Percentiles rank a stretch among this genome's conserved stretches.
phyloP scores from a whole-genome alignment of 73 alveolate genomes.

The Blepharisma stoltei region DNA sequence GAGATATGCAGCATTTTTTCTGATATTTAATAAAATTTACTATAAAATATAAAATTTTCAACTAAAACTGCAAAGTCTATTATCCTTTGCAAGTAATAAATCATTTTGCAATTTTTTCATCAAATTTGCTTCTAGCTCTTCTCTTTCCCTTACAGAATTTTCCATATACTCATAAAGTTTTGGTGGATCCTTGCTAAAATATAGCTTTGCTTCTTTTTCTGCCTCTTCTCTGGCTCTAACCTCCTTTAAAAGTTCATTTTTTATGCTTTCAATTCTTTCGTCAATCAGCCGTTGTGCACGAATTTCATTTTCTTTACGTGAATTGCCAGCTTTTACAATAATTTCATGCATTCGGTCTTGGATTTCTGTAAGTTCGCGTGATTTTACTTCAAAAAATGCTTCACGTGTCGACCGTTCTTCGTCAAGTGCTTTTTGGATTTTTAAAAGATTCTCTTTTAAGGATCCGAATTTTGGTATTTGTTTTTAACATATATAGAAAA shows the following conservation, averaged over 20 bases:
- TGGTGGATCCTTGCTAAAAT: conserved; percentile 72
- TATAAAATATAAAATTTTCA: too few relatives aligned
- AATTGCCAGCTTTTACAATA: conserved; percentile 31
- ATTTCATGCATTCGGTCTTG: conserved; percentile 35
- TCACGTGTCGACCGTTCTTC: conserved; percentile 45
- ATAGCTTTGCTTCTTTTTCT: conserved; percentile 37
- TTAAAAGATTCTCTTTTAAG: conserved; percentile 38
- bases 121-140: conserved; percentile 55
- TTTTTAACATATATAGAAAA: too few relatives aligned
- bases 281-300: conserved; percentile 28
- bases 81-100: too few relatives aligned
- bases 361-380: conserved; percentile 36
- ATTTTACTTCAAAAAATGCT: conserved; percentile 30
- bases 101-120: conserved; percentile 55
- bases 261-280: conserved; percentile 38
- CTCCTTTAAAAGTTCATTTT: conserved; percentile 37
- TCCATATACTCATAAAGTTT: conserved; percentile 66
- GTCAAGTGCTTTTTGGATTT: conserved; percentile 38
- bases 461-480: too few relatives aligned
- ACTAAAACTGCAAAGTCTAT: too few relatives aligned
- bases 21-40: too few relatives aligned
- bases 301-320: conserved; percentile 45
- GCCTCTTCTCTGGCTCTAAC: conserved; percentile 42
- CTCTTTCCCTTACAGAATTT: conserved; percentile 53
- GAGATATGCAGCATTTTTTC: too few relatives aligned